These are phyloP conservation scores for Aquilaria sinensis DNA, from an alignment of 345 rosid genomes.

Conservation along the genomic window DNA sequence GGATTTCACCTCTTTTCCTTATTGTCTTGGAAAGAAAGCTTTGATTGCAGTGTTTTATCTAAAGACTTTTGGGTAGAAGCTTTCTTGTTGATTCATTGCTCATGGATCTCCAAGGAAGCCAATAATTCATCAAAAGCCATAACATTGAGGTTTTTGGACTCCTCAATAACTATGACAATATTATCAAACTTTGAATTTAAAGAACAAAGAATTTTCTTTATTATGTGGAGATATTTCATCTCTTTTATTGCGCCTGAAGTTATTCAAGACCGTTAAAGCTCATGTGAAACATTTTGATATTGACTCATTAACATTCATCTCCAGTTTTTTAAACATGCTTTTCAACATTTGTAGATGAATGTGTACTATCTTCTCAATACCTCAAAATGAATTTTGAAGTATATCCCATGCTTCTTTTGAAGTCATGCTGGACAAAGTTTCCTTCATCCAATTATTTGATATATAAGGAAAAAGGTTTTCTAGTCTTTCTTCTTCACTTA, in stretches of 20 bases:
- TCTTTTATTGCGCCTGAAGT: not conserved
- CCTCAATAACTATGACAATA: not conserved
- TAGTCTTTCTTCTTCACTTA: not conserved
- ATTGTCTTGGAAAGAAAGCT: not conserved
- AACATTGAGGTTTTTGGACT: not conserved
- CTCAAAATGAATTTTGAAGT: not conserved
- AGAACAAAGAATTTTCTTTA: not conserved
- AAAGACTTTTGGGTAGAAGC: not conserved
- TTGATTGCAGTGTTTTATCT: not conserved
- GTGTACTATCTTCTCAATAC: not conserved
- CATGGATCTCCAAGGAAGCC: not conserved
- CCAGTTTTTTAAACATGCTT: not conserved
- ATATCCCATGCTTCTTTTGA: conserved; percentile 1
- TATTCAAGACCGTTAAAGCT: too few species aligned
- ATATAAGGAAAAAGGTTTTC: not conserved
- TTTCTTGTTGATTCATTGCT: not conserved
- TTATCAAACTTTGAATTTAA: too few species aligned
- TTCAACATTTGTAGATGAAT: not conserved
- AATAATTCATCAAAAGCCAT: not conserved
- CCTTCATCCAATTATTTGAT: not conserved
- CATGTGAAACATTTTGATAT: too few species aligned
- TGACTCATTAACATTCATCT: too few species aligned
- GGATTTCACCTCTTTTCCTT: not conserved
- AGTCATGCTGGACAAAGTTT: not conserved
- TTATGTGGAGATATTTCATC: not conserved